Evolutionary conservation across 495 filamentous ascomycete species (phyloP).

Genomic region (Glutinoglossum americanum): DNA sequence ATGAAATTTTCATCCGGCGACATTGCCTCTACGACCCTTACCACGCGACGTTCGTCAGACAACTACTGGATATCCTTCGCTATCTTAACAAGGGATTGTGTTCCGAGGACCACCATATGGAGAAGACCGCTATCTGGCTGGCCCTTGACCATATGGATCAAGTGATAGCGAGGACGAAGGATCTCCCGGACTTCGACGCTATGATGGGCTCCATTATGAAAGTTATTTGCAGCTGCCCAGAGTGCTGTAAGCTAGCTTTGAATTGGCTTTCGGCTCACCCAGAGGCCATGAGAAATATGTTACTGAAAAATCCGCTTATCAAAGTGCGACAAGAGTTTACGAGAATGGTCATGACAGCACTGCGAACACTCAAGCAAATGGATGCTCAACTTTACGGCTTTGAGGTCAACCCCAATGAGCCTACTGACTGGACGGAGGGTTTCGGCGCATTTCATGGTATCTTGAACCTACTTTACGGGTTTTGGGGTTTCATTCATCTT

Average conservation of each 20-base stretch:
- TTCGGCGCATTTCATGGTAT: conserved; percentile 30
- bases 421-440: conserved; percentile 13
- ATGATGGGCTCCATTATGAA: conserved; percentile 31
- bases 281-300: conserved; percentile 37
- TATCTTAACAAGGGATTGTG: conserved; percentile 22
- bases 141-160: conserved; percentile 59
- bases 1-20: conserved; percentile 47
- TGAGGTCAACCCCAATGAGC: conserved; percentile 15
- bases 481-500: conserved; percentile 33
- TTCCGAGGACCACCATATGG: conserved; percentile 28
- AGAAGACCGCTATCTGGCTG: conserved; percentile 39
- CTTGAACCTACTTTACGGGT: conserved; percentile 26
- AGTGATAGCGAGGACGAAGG: conserved; percentile 52
- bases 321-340: conserved; percentile 38
- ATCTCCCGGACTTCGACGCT: conserved; percentile 35
- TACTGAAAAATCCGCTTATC: conserved; percentile 39
- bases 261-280: conserved; percentile 38
- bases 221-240: conserved; percentile 29
- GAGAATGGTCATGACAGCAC: conserved; percentile 29
- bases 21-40: conserved; percentile 63
- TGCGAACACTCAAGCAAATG: conserved; percentile 27
- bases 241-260: conserved; percentile 35
- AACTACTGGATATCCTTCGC: conserved; percentile 30
- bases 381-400: conserved; percentile 22
- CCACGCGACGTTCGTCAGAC: conserved; percentile 44